These are phyloP conservation scores for Cucumis hystrix DNA, from an alignment of 306 rosid genomes.

Conservation along the genomic window DNA sequence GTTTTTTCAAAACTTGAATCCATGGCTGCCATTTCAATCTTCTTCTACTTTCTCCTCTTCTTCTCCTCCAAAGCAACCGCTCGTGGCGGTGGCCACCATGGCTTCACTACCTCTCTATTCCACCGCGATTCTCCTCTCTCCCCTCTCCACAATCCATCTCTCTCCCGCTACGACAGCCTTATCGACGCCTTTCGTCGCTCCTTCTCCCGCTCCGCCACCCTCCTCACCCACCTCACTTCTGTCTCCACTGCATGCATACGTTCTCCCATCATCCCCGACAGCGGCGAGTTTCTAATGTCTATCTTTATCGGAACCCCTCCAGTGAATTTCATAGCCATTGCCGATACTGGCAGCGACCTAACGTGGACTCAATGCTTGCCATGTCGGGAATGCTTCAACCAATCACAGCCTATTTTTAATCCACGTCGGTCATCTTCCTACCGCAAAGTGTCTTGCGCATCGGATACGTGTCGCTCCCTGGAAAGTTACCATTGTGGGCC, in stretches of 20 bases:
- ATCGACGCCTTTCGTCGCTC: slow-evolving; percentile 36
- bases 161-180: slow-evolving; percentile 15
- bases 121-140: slow-evolving; percentile 44
- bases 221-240: neutral
- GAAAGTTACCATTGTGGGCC: neutral
- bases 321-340: slow-evolving; percentile 21
- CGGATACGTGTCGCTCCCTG: slow-evolving; percentile 7
- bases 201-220: neutral
- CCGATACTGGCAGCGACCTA: slow-evolving; percentile 56
- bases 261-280: slow-evolving; percentile 8
- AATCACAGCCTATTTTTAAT: slow-evolving; percentile 27
- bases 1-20: neutral
- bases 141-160: slow-evolving; percentile 22
- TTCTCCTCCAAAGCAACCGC: neutral
- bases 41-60: neutral
- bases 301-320: slow-evolving; percentile 46
- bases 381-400: slow-evolving; percentile 35
- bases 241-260: neutral
- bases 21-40: neutral
- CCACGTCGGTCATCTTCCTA: slow-evolving; percentile 32
- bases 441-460: slow-evolving; percentile 10
- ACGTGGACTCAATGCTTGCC: slow-evolving; percentile 58
- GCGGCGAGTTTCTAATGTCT: slow-evolving; percentile 42
- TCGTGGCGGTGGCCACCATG: neutral
- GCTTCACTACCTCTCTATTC: slow-evolving; percentile 21